These are phyloP conservation scores for Leishmania martiniquensis DNA, from an alignment of 208 protist genomes.

Conservation along the genomic window DNA sequence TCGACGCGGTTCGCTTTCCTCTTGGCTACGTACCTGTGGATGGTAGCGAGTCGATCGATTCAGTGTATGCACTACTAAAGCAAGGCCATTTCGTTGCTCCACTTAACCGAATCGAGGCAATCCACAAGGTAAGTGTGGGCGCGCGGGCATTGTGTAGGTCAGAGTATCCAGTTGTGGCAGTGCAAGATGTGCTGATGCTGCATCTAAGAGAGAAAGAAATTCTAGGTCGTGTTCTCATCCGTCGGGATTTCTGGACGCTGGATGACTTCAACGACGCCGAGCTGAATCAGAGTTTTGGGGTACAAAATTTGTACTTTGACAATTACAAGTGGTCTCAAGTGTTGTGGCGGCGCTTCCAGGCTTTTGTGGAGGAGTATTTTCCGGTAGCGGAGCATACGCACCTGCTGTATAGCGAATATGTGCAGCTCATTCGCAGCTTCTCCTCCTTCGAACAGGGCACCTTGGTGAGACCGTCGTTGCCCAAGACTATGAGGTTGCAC, in stretches of 20 bases:
- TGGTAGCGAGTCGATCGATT: constrained; percentile 77
- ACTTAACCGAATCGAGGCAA: constrained; percentile 68
- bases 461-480: constrained; percentile 47
- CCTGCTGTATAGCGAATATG: constrained; percentile 76
- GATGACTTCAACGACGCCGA: constrained; percentile 91
- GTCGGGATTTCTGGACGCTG: constrained; percentile 85
- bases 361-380: constrained; percentile 87
- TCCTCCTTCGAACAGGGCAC: constrained; percentile 80
- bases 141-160: constrained; percentile 49
- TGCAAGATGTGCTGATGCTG: constrained; percentile 54
- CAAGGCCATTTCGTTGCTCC: constrained; percentile 81
- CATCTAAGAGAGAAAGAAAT: constrained; percentile 61
- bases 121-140: constrained; percentile 72
- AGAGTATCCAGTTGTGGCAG: constrained; percentile 64
- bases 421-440: constrained; percentile 80
- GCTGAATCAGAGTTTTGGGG: constrained; percentile 85
- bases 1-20: constrained; percentile 54
- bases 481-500: constrained; percentile 56
- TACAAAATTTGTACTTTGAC: constrained; percentile 92
- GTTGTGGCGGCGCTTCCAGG: constrained; percentile 85
- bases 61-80: constrained; percentile 78
- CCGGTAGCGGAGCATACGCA: constrained; percentile 84
- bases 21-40: constrained; percentile 83
- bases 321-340: constrained; percentile 93
- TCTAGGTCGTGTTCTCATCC: constrained; percentile 68